Percentiles rank a stretch among this genome's conserved stretches.
phyloP scores from a whole-genome alignment of 768 basidiomycete species.

The Dentipellis sp. region DNA sequence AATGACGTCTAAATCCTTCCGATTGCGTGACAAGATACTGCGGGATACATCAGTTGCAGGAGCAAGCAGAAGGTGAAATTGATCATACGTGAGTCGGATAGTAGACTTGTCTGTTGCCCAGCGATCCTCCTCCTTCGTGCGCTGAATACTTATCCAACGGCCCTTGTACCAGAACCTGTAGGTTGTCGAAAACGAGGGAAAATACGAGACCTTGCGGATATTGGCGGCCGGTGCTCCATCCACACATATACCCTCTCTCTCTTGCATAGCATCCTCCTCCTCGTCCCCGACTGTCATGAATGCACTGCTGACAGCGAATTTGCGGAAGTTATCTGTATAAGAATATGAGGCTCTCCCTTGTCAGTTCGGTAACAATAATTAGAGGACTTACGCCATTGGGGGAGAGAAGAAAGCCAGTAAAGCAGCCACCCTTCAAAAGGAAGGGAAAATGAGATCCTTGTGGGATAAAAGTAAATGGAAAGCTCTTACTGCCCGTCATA shows the following conservation, averaged over 20 bases:
- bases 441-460: not conserved
- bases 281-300: slow-evolving; percentile 25
- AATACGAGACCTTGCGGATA: slow-evolving; percentile 25
- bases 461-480: not conserved
- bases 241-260: not conserved
- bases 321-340: slow-evolving; percentile 29
- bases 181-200: slow-evolving; percentile 31
- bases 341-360: not conserved
- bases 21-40: slow-evolving; percentile 7
- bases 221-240: no score
- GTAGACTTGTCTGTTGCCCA: slow-evolving; percentile 29
- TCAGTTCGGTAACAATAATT: not conserved
- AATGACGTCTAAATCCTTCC: slow-evolving; percentile 8
- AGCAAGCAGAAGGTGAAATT: not conserved
- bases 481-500: slow-evolving; percentile 37
- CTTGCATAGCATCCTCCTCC: no score
- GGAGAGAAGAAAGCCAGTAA: slow-evolving; percentile 55
- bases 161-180: slow-evolving; percentile 42
- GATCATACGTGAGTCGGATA: slow-evolving; percentile 33
- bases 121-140: slow-evolving; percentile 24
- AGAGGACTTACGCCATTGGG: slow-evolving; percentile 42
- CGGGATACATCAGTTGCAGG: not conserved
- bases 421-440: slow-evolving; percentile 52
- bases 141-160: slow-evolving; percentile 21
- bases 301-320: slow-evolving; percentile 40